Conservation (phyloP, 2,329 filamentous ascomycete genomes). For the Aplosporella prunicola region DNA sequence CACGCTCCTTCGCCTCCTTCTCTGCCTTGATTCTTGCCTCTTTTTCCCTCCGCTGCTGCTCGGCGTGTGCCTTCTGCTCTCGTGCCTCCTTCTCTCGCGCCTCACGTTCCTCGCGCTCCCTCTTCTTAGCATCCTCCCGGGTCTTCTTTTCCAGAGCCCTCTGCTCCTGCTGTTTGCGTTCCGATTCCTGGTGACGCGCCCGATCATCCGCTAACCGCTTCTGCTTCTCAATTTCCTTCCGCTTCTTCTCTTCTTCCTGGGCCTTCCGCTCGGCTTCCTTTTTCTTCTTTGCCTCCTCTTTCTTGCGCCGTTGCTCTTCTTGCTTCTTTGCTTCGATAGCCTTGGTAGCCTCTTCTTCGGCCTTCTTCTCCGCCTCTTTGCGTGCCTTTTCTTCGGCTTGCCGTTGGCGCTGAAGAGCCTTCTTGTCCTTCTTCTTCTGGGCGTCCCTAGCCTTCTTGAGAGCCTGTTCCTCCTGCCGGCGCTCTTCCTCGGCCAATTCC, state of each 20-base stretch:
- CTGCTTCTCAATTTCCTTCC: slow-evolving; percentile 77
- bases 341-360: slow-evolving; percentile 68
- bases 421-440: slow-evolving; percentile 91
- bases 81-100: slow-evolving; percentile 65
- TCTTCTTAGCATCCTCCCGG: slow-evolving; percentile 61
- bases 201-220: slow-evolving; percentile 73
- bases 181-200: slow-evolving; percentile 73
- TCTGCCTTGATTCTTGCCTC: slow-evolving; percentile 44
- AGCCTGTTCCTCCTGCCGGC: slow-evolving; percentile 66
- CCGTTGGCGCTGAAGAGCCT: slow-evolving; percentile 75
- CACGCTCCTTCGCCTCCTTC: slow-evolving; percentile 28
- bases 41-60: slow-evolving; percentile 50
- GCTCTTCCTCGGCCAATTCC: slow-evolving; percentile 78
- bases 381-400: slow-evolving; percentile 85
- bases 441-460: slow-evolving; percentile 91
- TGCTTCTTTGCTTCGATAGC: slow-evolving; percentile 68
- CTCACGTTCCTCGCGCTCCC: slow-evolving; percentile 56
- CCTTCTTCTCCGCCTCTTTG: slow-evolving; percentile 80
- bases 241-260: slow-evolving; percentile 76
- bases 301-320: slow-evolving; percentile 71
- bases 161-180: slow-evolving; percentile 71
- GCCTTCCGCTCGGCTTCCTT: slow-evolving; percentile 83
- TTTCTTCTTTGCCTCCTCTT: slow-evolving; percentile 85
- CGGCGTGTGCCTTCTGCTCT: slow-evolving; percentile 53
- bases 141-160: slow-evolving; percentile 76